A percentile compares a stretch with the other conserved stretches of the same genome.
Evolutionary conservation across 169 alveolate genomes (phyloP).

Genomic region (Cyclospora cayetanensis): DNA sequence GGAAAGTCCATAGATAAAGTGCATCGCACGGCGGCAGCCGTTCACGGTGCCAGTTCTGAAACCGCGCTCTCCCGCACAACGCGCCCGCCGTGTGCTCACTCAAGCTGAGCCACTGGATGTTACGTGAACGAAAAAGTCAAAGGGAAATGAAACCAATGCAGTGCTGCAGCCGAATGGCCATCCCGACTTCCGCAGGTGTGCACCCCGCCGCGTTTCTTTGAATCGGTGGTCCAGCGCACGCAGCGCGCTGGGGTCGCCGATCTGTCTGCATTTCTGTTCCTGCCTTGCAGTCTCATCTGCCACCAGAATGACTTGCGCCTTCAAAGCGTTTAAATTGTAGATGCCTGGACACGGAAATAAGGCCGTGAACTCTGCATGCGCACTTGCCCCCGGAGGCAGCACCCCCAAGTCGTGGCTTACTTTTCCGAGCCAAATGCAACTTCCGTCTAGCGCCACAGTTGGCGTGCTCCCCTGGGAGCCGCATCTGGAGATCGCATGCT

Average conservation of each 20-base stretch:
- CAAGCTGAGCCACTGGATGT: background rate
- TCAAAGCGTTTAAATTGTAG: background rate
- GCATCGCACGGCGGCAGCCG: too few species aligned
- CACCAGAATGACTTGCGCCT: background rate
- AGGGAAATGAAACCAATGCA: background rate
- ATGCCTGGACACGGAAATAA: background rate
- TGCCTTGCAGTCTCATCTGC: background rate
- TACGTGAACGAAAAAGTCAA: background rate
- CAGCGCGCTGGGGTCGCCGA: background rate
- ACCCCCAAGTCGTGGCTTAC: background rate
- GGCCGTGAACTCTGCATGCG: background rate
- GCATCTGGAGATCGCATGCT: too few species aligned
- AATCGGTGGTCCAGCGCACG: background rate
- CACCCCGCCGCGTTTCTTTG: background rate
- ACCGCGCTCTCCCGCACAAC: too few species aligned
- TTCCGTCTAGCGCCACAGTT: too few species aligned
- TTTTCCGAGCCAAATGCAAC: constrained; percentile 30
- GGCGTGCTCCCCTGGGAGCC: too few species aligned
- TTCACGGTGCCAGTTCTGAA: too few species aligned
- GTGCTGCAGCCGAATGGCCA: background rate
- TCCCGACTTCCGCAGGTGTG: background rate
- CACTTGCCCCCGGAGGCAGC: background rate
- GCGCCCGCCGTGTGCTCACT: too few species aligned
- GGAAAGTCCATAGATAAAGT: too few species aligned
- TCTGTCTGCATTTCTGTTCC: background rate